phyloP scores from a whole-genome alignment of 2,329 filamentous ascomycete genomes.

The Diaporthe amygdali region DNA sequence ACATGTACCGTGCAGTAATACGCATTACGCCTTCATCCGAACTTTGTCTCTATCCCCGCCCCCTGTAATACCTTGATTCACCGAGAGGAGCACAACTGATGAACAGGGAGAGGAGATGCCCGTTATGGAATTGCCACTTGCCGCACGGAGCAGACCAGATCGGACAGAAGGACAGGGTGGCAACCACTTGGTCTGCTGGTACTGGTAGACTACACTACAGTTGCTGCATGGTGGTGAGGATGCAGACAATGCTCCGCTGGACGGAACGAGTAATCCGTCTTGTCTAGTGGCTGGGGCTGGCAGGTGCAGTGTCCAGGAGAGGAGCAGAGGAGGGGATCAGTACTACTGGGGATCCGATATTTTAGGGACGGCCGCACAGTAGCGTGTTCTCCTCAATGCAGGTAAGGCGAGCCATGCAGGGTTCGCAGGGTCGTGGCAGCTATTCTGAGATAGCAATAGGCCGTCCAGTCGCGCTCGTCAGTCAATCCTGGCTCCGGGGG shows the following conservation, averaged over 20 bases:
- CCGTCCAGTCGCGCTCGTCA: slow-evolving; percentile 8
- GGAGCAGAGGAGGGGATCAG: background rate
- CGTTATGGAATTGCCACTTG: background rate
- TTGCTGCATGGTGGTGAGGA: background rate
- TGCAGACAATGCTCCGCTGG: slow-evolving; percentile 1
- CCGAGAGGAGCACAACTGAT: background rate
- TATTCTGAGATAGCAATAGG: background rate
- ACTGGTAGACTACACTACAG: background rate
- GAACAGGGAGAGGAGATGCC: background rate
- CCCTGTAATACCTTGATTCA: background rate
- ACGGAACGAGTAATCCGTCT: slow-evolving; percentile 15
- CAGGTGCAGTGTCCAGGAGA: background rate
- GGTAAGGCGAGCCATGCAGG: background rate
- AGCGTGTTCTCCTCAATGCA: background rate
- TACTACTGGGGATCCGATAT: slow-evolving; percentile 1
- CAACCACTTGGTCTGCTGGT: background rate
- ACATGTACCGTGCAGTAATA: background rate
- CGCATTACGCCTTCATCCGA: slow-evolving; percentile 8
- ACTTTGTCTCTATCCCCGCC: slow-evolving; percentile 13
- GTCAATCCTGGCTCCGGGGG: background rate
- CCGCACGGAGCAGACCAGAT: background rate
- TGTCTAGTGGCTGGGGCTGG: slow-evolving; percentile 1
- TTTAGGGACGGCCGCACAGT: background rate
- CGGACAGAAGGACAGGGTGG: background rate
- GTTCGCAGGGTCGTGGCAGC: background rate